Evolutionary conservation across 805 yeast species (phyloP), one percentile per base, ranked within the genome.

Genomic region (Candida nonsorbophila): DNA sequence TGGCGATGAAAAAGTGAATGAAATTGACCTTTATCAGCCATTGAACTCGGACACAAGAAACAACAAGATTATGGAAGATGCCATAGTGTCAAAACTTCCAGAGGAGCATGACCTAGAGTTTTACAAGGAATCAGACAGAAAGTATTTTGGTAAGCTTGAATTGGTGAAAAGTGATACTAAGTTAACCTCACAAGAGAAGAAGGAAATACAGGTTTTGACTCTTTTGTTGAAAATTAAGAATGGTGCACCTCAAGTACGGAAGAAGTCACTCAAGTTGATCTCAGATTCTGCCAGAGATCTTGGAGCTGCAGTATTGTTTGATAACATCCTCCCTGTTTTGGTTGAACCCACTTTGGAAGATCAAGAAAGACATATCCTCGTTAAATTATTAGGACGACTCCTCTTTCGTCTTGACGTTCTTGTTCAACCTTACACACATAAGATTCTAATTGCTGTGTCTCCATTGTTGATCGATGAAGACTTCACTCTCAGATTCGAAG

Each of bases 391-490:
- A 9, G 85, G 79, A 20, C 61, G 95, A 20, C 62, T 85, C 0
- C 51, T 88, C 6, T 75, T 72, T 48, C 77, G 69, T 39, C 57
- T 88, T 10, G 86, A 78, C 21, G 81, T 72, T 25, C 47, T 66
- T 29, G 69, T 85, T 3, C 60, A 79, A 24, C 95, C 96, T 0
- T 84, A 66, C 41, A 76, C 94, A 0, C 82, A 76, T 37, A 75
- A 78, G 42, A 74, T 88, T 3, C 48, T 88, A 15, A 71, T 72
- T 10, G 94, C 84, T 1, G 69, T 84, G 1, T 74, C 86, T 30
- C 97, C 97, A 0, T 54, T 86, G 32, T 59, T 88, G 20, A 72
- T 84, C 6, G 95, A 87, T 46, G 87, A 83, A 41, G 90, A 86
- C 50, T 62, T 70, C 30, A 67, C 76, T n/a, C 69, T 88, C 2